phyloP scores from a whole-genome alignment of 192 early-diverging fungal species.

The Spizellomyces punctatus region DNA sequence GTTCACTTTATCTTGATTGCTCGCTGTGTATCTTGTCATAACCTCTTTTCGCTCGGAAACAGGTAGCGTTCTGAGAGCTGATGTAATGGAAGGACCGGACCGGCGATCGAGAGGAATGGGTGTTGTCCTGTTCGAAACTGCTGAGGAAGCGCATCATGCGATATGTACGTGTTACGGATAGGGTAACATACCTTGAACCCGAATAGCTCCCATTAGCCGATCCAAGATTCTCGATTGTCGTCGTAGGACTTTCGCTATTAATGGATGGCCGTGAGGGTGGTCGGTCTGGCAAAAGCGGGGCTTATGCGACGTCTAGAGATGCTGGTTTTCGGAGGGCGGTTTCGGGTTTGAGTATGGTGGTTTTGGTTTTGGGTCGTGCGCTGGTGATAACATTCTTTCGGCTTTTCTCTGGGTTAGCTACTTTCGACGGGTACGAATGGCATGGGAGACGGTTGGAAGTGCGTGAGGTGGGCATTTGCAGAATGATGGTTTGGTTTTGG shows the following conservation, averaged over 20 bases:
- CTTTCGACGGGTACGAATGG: conserved; percentile 81
- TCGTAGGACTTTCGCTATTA: conserved; percentile 20
- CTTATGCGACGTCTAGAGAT: no score
- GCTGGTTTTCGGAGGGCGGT: no score
- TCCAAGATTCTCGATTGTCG: background rate
- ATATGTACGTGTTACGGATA: conserved; percentile 64
- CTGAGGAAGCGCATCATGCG: conserved; percentile 66
- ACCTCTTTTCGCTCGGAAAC: background rate
- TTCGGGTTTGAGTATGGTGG: background rate
- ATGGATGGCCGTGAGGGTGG: background rate
- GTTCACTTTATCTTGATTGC: conserved; percentile 13
- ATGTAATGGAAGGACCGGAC: conserved; percentile 63
- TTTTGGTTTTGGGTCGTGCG: conserved; percentile 1
- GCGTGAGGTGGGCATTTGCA: conserved; percentile 61
- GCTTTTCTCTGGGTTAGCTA: conserved; percentile 46
- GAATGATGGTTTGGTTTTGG: conserved; percentile 1
- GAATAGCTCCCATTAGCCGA: no score
- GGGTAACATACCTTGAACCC: background rate
- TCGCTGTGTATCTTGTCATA: background rate
- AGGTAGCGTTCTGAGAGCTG: conserved; percentile 71
- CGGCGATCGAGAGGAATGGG: conserved; percentile 74
- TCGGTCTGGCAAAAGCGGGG: no score
- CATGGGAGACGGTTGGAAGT: conserved; percentile 77
- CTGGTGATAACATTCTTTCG: no score
- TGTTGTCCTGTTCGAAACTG: conserved; percentile 71